phyloP scores from a whole-genome alignment of 257 asterid genomes.

The Solanum neorickii region DNA sequence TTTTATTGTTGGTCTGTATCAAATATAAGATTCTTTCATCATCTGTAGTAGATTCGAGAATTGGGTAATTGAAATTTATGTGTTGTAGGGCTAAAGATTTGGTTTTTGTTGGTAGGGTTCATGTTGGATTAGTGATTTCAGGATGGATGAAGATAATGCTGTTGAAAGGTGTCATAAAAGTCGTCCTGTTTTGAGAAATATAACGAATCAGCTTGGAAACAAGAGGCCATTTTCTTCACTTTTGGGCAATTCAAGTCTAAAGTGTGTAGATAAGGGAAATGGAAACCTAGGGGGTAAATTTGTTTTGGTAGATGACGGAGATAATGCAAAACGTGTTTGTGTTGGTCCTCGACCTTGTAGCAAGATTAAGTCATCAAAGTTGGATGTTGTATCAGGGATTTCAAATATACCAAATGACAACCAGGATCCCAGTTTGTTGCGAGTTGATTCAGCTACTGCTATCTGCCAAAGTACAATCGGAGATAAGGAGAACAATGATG shows the following conservation, averaged over 20 bases:
- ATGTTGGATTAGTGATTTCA: constrained; percentile 1
- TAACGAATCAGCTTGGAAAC: constrained; percentile 43
- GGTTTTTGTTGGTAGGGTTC: neutral
- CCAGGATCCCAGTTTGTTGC: constrained; percentile 6
- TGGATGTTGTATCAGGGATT: constrained; percentile 23
- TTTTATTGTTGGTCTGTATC: neutral
- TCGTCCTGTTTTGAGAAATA: constrained; percentile 38
- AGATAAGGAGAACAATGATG: constrained; percentile 3
- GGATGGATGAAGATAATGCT: constrained; percentile 30
- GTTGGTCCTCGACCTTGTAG: constrained; percentile 23
- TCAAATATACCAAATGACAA: constrained; percentile 16
- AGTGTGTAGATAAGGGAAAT: constrained; percentile 5
- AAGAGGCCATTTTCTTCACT: constrained; percentile 26
- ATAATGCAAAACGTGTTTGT: constrained; percentile 22
- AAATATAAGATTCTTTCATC: neutral
- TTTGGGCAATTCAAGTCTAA: constrained; percentile 1
- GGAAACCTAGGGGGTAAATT: constrained; percentile 11
- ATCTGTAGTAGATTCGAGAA: neutral
- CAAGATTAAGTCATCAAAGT: constrained; percentile 37
- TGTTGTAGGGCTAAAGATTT: neutral
- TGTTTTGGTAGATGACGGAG: constrained; percentile 12
- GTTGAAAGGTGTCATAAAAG: constrained; percentile 17
- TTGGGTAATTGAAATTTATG: neutral
- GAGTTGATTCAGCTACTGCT: neutral
- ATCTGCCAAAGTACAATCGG: constrained; percentile 5